phyloP scores from a whole-genome alignment of 352 stramenopile genomes.

The Globisporangium sylvaticum region DNA sequence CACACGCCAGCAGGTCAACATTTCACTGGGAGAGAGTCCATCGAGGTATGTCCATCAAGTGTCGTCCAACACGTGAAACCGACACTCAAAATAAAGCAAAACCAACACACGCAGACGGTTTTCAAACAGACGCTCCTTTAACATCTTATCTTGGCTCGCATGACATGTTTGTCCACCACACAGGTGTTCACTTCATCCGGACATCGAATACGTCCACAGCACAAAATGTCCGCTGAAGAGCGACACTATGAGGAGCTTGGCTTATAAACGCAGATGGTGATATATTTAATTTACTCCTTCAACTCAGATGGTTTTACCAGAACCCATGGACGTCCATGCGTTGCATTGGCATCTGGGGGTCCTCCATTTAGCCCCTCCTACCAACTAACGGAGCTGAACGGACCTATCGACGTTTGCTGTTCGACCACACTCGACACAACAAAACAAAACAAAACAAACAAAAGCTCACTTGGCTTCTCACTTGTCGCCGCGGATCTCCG shows the following conservation, averaged over 20 bases:
- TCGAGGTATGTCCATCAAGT: not conserved
- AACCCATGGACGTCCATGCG: too few species aligned
- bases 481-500: conserved; percentile 23
- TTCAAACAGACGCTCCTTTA: not conserved
- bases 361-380: not conserved
- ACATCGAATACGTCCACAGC: not conserved
- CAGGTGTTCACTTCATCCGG: not conserved
- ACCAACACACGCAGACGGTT: not conserved
- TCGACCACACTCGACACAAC: too few species aligned
- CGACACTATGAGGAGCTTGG: not conserved
- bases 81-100: not conserved
- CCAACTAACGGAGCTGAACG: not conserved
- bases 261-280: not conserved
- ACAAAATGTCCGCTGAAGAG: not conserved
- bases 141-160: not conserved
- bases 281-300: conserved; percentile 6
- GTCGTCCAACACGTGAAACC: not conserved
- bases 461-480: not conserved
- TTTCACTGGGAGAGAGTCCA: not conserved
- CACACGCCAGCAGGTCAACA: not conserved
- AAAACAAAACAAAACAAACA: too few species aligned
- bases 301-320: not conserved
- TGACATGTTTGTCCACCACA: not conserved
- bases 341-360: not conserved
- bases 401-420: not conserved